Conservation (phyloP, 306 rosid species). For the Inga leiocalycina region DNA sequence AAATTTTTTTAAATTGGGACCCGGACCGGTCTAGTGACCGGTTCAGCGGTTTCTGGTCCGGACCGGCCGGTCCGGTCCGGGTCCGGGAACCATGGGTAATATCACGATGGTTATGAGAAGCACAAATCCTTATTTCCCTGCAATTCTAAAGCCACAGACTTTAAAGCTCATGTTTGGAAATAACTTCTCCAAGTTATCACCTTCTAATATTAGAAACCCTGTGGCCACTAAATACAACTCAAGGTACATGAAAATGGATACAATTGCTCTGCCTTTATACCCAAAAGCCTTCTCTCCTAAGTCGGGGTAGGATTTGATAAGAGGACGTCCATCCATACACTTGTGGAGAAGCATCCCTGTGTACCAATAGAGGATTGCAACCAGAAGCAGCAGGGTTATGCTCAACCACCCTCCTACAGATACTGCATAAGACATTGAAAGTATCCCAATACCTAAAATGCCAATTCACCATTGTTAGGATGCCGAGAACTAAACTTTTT, state of each 20-base stretch:
- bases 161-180: conserved; percentile 48
- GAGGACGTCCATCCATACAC: conserved; percentile 50
- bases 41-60: no score
- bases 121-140: conserved; percentile 45
- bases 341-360: conserved; percentile 55
- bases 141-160: conserved; percentile 35
- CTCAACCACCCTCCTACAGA: no score
- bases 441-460: conserved; percentile 58
- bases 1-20: no score
- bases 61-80: no score
- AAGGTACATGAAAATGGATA: conserved; percentile 57
- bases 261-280: conserved; percentile 43
- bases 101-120: conserved; percentile 39
- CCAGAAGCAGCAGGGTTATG: no score
- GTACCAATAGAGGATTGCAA: conserved; percentile 45
- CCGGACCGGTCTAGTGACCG: no score
- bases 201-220: conserved; percentile 59
- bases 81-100: no score
- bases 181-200: conserved; percentile 53
- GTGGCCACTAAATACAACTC: conserved; percentile 36
- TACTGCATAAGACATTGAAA: conserved; percentile 58
- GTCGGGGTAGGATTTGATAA: conserved; percentile 51
- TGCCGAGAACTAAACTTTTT: not conserved
- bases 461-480: not conserved
- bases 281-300: conserved; percentile 65